phyloP scores from a whole-genome alignment of 768 basidiomycete genomes.

The Leccinum arenicola region DNA sequence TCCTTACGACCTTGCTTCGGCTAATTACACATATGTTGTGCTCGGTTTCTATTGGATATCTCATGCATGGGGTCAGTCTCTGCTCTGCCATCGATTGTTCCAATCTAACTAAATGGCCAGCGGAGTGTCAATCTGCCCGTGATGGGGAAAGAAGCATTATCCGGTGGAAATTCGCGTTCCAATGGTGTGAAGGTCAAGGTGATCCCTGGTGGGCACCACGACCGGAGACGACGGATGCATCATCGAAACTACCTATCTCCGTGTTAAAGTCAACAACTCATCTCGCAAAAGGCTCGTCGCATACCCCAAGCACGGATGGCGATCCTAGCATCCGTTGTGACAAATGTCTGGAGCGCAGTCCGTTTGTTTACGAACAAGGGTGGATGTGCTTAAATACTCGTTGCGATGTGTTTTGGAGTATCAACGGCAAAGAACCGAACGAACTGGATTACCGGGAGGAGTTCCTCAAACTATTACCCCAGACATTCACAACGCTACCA shows the following conservation, averaged over 20 bases:
- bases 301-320: not conserved
- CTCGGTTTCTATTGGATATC: slow-evolving; percentile 65
- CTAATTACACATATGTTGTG: slow-evolving; percentile 50
- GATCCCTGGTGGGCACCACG: slow-evolving; percentile 47
- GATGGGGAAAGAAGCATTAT: slow-evolving; percentile 55
- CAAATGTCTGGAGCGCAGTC: slow-evolving; percentile 44
- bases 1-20: slow-evolving; percentile 60
- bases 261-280: not conserved
- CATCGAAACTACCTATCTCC: not conserved
- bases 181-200: slow-evolving; percentile 76
- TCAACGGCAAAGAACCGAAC: slow-evolving; percentile 29
- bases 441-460: slow-evolving; percentile 45
- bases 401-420: slow-evolving; percentile 57
- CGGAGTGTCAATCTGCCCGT: slow-evolving; percentile 56
- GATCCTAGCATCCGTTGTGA: slow-evolving; percentile 33
- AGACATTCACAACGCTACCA: slow-evolving; percentile 31
- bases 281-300: not conserved
- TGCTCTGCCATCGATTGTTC: not conserved
- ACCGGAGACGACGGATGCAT: not conserved
- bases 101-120: slow-evolving; percentile 30
- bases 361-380: slow-evolving; percentile 49
- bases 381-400: slow-evolving; percentile 65
- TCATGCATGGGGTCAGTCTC: slow-evolving; percentile 46
- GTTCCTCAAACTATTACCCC: slow-evolving; percentile 43
- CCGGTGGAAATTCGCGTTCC: slow-evolving; percentile 80